These are phyloP conservation scores for Furcasterigmium furcatum DNA, from an alignment of 2,329 filamentous ascomycete genomes.

Conservation along the genomic window DNA sequence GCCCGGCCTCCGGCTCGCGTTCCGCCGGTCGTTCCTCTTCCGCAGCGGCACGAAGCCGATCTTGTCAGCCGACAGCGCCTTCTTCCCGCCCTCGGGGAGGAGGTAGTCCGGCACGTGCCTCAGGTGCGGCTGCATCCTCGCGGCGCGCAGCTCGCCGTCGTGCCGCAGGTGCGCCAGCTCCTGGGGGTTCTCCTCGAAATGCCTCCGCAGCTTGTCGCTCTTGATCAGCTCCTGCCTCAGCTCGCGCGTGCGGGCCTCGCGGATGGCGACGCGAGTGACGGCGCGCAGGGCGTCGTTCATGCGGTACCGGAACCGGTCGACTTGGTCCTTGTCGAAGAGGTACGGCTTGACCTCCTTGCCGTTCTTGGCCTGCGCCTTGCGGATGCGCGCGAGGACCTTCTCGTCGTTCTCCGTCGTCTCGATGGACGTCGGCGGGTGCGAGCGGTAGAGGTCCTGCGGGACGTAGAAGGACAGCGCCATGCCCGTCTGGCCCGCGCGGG, in stretches of 20 bases:
- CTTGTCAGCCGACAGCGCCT: conserved; percentile 59
- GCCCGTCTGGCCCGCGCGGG: conserved; percentile 83
- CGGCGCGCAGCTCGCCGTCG: conserved; percentile 81
- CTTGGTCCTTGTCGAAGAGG: conserved; percentile 89
- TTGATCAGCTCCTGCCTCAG: conserved; percentile 87
- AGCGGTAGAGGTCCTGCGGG: conserved; percentile 75
- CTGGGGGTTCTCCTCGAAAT: conserved; percentile 95
- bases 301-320: conserved; percentile 92
- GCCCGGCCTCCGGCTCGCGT: conserved; percentile 22
- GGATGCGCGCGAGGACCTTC: conserved; percentile 75
- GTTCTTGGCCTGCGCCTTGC: conserved; percentile 72
- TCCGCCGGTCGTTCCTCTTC: conserved; percentile 27
- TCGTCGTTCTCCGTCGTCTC: conserved; percentile 79
- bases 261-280: conserved; percentile 84
- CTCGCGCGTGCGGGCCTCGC: conserved; percentile 85
- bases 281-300: conserved; percentile 89
- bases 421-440: conserved; percentile 84
- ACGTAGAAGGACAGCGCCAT: conserved; percentile 97
- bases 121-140: conserved; percentile 81
- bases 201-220: conserved; percentile 88
- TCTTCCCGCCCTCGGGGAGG: conserved; percentile 66
- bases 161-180: conserved; percentile 86
- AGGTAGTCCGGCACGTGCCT: conserved; percentile 87
- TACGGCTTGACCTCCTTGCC: conserved; percentile 85
- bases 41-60: conserved; percentile 74